phyloP scores from a whole-genome alignment of 805 yeast genomes.

The Metschnikowia kunwiensis region DNA sequence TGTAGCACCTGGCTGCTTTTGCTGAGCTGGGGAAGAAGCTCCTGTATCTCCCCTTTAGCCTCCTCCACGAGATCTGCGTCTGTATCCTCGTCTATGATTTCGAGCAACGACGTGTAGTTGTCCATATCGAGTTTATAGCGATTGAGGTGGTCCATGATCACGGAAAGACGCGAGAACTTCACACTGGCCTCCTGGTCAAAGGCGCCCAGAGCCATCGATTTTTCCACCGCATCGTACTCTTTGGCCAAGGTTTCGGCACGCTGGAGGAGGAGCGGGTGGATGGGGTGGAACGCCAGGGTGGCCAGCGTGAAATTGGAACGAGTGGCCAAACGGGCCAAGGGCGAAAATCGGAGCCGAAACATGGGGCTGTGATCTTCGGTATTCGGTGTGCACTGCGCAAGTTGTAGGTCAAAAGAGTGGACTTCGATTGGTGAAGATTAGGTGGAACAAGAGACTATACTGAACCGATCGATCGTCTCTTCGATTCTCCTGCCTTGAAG shows the following conservation, averaged over 20 bases:
- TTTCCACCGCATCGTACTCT: constrained; percentile 30
- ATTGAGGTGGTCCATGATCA: constrained; percentile 31
- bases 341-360: constrained; percentile 5
- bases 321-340: constrained; percentile 1
- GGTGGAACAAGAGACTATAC: too few species aligned
- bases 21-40: constrained; percentile 44
- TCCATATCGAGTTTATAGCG: constrained; percentile 27
- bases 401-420: neutral
- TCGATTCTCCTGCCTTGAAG: too few species aligned
- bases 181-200: constrained; percentile 35
- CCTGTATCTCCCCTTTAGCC: constrained; percentile 58
- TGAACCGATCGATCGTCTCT: too few species aligned
- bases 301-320: constrained; percentile 8
- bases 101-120: constrained; percentile 25
- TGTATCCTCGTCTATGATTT: constrained; percentile 23
- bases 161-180: constrained; percentile 31
- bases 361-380: neutral
- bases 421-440: too few species aligned
- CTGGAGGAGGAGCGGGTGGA: constrained; percentile 40
- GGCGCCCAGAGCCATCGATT: constrained; percentile 25
- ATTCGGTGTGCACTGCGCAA: neutral
- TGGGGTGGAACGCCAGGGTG: constrained; percentile 13
- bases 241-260: constrained; percentile 33
- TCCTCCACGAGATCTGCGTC: constrained; percentile 43
- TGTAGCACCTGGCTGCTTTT: constrained; percentile 47